Evolutionary conservation across 179 eudicot genomes (phyloP).

Genomic region (Camellia oleifera): DNA sequence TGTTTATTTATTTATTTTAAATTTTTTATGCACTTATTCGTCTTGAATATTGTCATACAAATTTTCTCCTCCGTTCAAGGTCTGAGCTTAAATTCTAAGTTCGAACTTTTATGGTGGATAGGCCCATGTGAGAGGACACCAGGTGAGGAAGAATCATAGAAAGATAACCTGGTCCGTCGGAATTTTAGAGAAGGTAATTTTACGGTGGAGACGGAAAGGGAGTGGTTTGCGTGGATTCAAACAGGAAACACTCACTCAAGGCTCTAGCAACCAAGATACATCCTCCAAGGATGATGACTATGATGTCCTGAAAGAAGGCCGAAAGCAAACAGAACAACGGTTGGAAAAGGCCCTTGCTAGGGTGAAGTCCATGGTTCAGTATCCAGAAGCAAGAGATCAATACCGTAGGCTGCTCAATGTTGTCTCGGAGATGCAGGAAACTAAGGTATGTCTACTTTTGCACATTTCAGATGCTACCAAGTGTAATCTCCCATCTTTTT

Average conservation of each 20-base stretch:
- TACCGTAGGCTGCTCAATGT: conserved; percentile 76
- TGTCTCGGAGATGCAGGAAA: conserved; percentile 60
- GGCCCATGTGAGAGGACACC: conserved; percentile 93
- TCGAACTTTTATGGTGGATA: conserved; percentile 23
- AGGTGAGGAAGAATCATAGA: conserved; percentile 72
- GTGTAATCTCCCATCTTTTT: background rate
- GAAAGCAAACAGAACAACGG: conserved; percentile 76
- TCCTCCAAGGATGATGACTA: conserved; percentile 66
- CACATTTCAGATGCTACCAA: background rate
- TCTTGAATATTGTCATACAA: conserved; percentile 6
- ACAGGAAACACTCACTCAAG: conserved; percentile 41
- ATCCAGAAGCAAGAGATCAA: conserved; percentile 89
- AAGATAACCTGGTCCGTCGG: conserved; percentile 90
- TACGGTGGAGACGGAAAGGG: conserved; percentile 85
- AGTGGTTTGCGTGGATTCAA: conserved; percentile 67
- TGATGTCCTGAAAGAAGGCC: conserved; percentile 77
- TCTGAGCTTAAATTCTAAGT: conserved; percentile 5
- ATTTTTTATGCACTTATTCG: background rate
- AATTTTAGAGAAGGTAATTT: conserved; percentile 73
- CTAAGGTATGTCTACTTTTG: conserved; percentile 39
- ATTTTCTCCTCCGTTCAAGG: background rate
- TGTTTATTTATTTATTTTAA: background rate
- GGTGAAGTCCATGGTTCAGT: conserved; percentile 87
- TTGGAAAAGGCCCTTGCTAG: conserved; percentile 72
- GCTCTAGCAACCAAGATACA: conserved; percentile 28